Evolutionary conservation across 768 basidiomycete genomes (phyloP), one percentile per base, ranked within the genome.

Genomic region (Atractiella rhizophila): DNA sequence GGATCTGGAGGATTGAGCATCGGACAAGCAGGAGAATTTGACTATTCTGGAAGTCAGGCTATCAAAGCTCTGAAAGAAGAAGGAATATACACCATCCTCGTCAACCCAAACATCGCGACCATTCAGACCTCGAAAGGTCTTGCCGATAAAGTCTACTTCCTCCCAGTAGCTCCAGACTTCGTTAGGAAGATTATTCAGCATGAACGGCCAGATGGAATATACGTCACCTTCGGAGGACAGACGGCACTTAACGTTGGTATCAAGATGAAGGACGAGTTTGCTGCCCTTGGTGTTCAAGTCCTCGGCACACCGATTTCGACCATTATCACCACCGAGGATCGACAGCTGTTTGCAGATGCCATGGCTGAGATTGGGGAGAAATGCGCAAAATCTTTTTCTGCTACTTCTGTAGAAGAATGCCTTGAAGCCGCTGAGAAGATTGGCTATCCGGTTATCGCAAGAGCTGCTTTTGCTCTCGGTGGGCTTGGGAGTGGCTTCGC

Each of bases 11-110:
- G 91, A 48, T 65, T 98, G 16, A 94, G 86, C 10, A 98, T 98
- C 49, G 91, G 91, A 37, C 91, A 98, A 57, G 91, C 91, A 1
- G 91, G 91, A 51, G 91, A 98, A 60, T 98, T 98, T 62, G 91
- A 98, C 62, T 98, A 98, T 63, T 96, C 91, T 0, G 91, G 91
- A 47, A 88, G 83, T 28, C 91, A 98, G 59, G 88, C 91, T 11
- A 88, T 98, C 68, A 98, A 98, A 62, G 91, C 91, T 9, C 68
- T 98, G 50, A 96, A 96, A 63, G 82, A 82, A 57, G 91, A 96
- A 58, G 91, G 91, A 26, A 96, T 98, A 56, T 96, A 91, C 62
- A 98, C 91, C 44, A 83, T 98, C 60, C 73, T 98, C 58, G 71
- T 98, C 52, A 42, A 41, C n/a, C 42, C 91, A 21, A 98, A 98